These are phyloP conservation scores for Wickerhamiella sorbophila DNA, from an alignment of 805 yeast species.

Conservation along the genomic window DNA sequence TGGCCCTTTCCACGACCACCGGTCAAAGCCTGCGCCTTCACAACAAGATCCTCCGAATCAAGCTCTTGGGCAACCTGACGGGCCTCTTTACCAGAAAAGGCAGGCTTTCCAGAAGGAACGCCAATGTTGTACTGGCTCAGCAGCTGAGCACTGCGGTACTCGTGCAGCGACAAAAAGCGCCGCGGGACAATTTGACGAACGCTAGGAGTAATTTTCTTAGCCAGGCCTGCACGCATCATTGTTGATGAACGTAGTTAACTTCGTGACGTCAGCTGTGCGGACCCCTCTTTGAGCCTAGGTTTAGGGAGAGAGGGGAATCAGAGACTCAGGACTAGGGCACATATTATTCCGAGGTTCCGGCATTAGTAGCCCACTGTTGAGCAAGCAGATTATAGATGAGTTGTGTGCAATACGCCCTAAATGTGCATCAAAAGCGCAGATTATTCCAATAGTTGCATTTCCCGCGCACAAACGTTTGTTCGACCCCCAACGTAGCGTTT, in stretches of 20 bases:
- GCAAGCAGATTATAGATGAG: too few species aligned
- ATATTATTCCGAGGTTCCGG: neutral
- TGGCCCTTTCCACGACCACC: constrained; percentile 99
- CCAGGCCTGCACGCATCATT: constrained; percentile 2
- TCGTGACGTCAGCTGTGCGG: neutral
- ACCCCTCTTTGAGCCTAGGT: too few species aligned
- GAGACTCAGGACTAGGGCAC: too few species aligned
- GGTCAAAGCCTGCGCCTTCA: constrained; percentile 96
- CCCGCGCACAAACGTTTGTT: too few species aligned
- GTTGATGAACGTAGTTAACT: neutral
- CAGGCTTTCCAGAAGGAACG: constrained; percentile 84
- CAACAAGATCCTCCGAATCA: constrained; percentile 64
- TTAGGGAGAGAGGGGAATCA: neutral
- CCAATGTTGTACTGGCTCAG: constrained; percentile 74
- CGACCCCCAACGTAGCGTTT: too few species aligned
- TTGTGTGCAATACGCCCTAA: too few species aligned
- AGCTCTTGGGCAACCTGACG: constrained; percentile 64
- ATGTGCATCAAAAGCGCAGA: too few species aligned
- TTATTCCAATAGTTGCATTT: too few species aligned
- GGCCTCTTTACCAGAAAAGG: constrained; percentile 82
- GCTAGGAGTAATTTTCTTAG: neutral
- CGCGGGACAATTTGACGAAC: constrained; percentile 14
- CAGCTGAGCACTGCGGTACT: constrained; percentile 84
- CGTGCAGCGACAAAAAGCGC: constrained; percentile 85
- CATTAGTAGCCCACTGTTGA: too few species aligned